Conservation (phyloP, 108 stramenopile genomes). For the Licmophora abbreviata region DNA sequence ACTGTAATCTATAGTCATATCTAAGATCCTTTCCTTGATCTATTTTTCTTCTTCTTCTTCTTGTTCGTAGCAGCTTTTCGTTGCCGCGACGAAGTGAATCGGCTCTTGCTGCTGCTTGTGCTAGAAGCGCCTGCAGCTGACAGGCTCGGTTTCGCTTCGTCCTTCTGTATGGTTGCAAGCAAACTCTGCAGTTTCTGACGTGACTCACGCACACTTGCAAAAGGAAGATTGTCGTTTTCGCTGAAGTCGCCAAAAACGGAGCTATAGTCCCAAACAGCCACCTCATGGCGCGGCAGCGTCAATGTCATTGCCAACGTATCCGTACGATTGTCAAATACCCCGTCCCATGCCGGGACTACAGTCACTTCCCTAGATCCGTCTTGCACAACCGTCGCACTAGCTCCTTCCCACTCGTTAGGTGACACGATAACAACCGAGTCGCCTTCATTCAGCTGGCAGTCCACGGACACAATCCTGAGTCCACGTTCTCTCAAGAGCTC, state of each 20-base stretch:
- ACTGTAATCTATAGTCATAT: too few relatives aligned
- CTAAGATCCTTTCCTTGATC: too few relatives aligned
- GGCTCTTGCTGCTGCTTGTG: slow-evolving; percentile 3
- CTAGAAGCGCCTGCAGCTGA: background rate
- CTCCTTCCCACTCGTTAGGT: slow-evolving; percentile 53
- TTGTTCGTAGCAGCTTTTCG: slow-evolving; percentile 40
- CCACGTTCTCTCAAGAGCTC: slow-evolving; percentile 54
- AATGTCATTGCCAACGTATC: slow-evolving; percentile 10
- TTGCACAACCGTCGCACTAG: slow-evolving; percentile 33
- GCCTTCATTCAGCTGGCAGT: slow-evolving; percentile 33
- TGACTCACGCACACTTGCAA: slow-evolving; percentile 24
- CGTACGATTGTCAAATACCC: background rate
- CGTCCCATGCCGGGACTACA: slow-evolving; percentile 16
- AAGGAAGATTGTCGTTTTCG: slow-evolving; percentile 1
- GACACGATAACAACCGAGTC: slow-evolving; percentile 58
- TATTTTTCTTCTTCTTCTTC: slow-evolving; percentile 21
- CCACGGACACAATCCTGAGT: slow-evolving; percentile 30
- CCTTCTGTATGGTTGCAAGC: slow-evolving; percentile 28
- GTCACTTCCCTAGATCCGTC: slow-evolving; percentile 22
- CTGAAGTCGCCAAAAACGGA: slow-evolving; percentile 18
- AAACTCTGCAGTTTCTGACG: slow-evolving; percentile 20
- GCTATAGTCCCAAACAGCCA: slow-evolving; percentile 68
- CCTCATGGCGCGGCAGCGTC: slow-evolving; percentile 34
- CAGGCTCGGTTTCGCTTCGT: slow-evolving; percentile 3
- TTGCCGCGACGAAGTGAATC: slow-evolving; percentile 39